Base-by-base conservation (phyloP, 2,329 filamentous ascomycete genomes). In the Clarireedia sp. region DNA sequence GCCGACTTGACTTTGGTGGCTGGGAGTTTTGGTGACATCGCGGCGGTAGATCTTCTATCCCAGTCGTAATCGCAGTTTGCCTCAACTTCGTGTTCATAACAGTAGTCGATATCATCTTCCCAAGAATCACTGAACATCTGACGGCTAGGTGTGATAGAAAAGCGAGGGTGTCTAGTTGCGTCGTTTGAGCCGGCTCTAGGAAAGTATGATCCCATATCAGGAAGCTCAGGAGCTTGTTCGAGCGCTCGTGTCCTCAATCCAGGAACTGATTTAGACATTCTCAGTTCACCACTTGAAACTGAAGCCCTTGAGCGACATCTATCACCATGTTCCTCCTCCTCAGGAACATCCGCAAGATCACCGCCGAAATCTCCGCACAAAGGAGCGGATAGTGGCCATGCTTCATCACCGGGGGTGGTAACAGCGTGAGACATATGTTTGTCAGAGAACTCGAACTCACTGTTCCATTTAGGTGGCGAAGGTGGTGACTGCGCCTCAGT, bases 81-180 rank as follows among this genome's bases (percentile, higher is more conserved):
- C 66, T 86, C 83, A 12, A 78, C 81, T 60, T 82, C 83, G 62
- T 87, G 80, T 60, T 86, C 82, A 64, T 87, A 87, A 65, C 81
- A 85, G 68, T 85, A 87, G 65, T 87, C 83, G 58, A 87, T 86
- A 59, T 82, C 82, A 51, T 85, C 82, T 63, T 87, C 83, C 83
- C 83, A 87, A 61, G 73, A 69, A 47, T 83, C 62, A 3, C n/a
- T 45, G 5, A 48, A 36, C 10, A 50, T 17, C 12, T 23, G n/a
- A 23, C 33, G 37, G 14, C 43, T 49, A 8, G 37, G 19, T 16
- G 51, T n/a, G 14, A 41, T 17, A 19, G 19, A 23, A 21, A 45
- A 45, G 5, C 41, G 21, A 21, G 21, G 21, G 12, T 24, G 7
- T 45, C 17, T 41, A 43, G 37, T 10, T 21, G 37, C 14, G 17